Evolutionary conservation across 139 green algal genomes (phyloP).

Genomic region (Chlamydomonas sp.): DNA sequence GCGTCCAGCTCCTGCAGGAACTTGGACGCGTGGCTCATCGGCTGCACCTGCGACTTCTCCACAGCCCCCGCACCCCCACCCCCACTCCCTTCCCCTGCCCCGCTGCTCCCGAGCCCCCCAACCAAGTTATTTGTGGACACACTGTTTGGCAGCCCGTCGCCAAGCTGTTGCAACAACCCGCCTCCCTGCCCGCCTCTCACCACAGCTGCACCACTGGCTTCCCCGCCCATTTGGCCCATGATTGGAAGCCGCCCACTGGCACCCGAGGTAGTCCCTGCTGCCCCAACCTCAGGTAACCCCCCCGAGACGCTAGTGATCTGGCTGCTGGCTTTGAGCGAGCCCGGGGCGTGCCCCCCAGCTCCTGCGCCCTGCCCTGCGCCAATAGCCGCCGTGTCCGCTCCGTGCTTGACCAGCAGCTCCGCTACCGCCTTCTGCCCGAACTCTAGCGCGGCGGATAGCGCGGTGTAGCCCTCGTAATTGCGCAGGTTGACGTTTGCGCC

Average conservation of each 20-base stretch:
- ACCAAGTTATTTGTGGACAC: not conserved
- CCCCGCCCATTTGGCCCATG: too few relatives aligned
- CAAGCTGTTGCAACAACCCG: too few relatives aligned
- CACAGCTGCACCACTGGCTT: too few relatives aligned
- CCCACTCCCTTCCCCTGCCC: too few relatives aligned
- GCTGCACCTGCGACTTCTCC: not conserved
- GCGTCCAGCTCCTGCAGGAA: slow-evolving; percentile 38
- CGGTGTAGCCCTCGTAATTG: slow-evolving; percentile 42
- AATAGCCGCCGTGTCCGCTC: slow-evolving; percentile 19
- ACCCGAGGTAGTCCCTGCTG: not conserved
- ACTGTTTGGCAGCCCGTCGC: slow-evolving; percentile 28
- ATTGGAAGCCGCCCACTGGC: too few relatives aligned
- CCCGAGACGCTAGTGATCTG: not conserved
- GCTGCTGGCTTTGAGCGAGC: slow-evolving; percentile 10
- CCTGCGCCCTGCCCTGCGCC: not conserved
- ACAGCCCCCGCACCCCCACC: not conserved
- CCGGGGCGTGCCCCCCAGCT: not conserved
- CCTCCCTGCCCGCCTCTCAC: too few relatives aligned
- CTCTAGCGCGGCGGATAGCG: slow-evolving; percentile 25
- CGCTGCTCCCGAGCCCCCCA: too few relatives aligned
- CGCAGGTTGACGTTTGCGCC: slow-evolving; percentile 39
- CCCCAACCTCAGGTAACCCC: not conserved
- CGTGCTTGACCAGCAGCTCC: slow-evolving; percentile 30
- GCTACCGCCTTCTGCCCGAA: slow-evolving; percentile 35
- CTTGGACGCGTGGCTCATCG: slow-evolving; percentile 21